Base-by-base conservation (phyloP, 371 early-diverging fungal species). In the Neoconidiobolus thromboides region DNA sequence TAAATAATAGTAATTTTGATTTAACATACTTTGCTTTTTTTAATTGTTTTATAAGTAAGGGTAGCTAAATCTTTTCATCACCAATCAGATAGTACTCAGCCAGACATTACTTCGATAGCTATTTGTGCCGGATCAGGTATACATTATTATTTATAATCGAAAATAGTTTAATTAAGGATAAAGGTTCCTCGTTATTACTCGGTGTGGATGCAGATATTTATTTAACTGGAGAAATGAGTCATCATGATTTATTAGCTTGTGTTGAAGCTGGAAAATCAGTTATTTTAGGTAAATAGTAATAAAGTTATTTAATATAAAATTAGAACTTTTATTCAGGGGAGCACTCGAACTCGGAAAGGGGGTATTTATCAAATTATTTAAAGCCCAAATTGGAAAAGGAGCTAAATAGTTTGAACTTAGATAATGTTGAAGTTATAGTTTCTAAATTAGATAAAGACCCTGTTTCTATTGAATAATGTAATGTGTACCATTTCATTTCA, bases 341-440 rank as follows among this genome's bases (percentile, higher is more conserved):
- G 69, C 95, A 96, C 65, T 71, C 87, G 7, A 88, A 91, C 63
- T 86, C 88, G 0, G 99, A 99, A 70, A 80, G 99, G 57, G 93
- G 98, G 1, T 97, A 85, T 67, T 72, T 99, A 44, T 63, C 67
- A 2, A 76, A 76, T 4, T 74, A 83, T 2, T 69, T 96, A 41
- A 75, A 81, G 59, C 76, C 77, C 10, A 70, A 75, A 48, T 69
- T 95, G 62, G 75, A 76, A 61, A 68, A 67, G 46, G 63, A 75
- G 58, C 68, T 92, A 40, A 60, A 53, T 0, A 62, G 65, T 51
- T 44, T 48, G 42, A 76, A 75, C 47, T 61, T 55, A 0, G 70
- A 74, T 15, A 26, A 26, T 26, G 71, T 83, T 10, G 73, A 78
- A 43, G 77, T 87, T 0, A 60, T 83, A 43, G 85, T 87, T 2